Base-by-base conservation (phyloP, 2,329 filamentous ascomycete genomes). In the Clarireedia monteithiana region DNA sequence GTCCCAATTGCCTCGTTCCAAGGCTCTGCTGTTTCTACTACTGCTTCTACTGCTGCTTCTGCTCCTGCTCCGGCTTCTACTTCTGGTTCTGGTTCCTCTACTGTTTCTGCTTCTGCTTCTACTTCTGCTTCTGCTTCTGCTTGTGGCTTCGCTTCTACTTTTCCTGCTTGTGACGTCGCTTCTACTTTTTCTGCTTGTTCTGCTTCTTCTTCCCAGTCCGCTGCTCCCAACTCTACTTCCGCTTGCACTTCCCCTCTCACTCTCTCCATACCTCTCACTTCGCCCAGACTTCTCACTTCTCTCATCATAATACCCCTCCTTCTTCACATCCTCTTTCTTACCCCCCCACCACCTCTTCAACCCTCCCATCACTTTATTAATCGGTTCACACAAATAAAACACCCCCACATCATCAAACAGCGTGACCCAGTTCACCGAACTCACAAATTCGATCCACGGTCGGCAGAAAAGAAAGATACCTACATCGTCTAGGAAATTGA, bases 401-500 rank as follows among this genome's bases (percentile, higher is more conserved):
- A 62, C 59, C 0, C 63, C 63, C 47, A 65, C 56, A 20, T 64
- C 64, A 39, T 65, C 63, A 26, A 66, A 52, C 1, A 62, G 14
- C 38, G 63, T 61, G 2, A 64, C 46, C 36, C 61, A 49, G 6
- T 61, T 27, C 34, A 60, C 44, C 7, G 10, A 4, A 36, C 58
- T 46, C 4, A 55, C 48, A 30, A 62, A 10, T 24, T 59, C 55
- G 9, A 48, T 30, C 15, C 65, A 47, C 6, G 63, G 62, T 42
- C 48, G 53, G 42, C 58, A 58, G 9, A 66, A 44, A 3, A 65
- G 14, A 17, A 56, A 24, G 27, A 65, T 63, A 5, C 64, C 63
- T 17, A 66, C 39, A 47, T 66, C 64, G 50, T 66, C 64, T 38
- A 65, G 27, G 54, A 63, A 57, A 46, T 64, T 59, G 38, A 63